phyloP scores from a whole-genome alignment of 371 early-diverging fungal species.

The Lichtheimia ramosa region DNA sequence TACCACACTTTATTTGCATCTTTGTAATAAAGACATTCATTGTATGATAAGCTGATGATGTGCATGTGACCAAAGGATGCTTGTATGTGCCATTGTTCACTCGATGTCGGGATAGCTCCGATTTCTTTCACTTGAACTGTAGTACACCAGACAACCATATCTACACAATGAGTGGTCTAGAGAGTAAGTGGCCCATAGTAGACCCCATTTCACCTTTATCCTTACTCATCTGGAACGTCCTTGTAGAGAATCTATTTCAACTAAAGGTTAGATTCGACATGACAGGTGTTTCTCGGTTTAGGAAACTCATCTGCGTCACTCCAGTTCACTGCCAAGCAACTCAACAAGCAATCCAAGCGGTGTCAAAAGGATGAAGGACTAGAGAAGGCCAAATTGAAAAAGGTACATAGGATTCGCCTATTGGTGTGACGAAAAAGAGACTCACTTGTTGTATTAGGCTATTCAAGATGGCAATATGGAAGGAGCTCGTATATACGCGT shows the following conservation, averaged over 20 bases:
- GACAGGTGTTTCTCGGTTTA: too few relatives aligned
- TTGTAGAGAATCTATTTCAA: conserved; percentile 12
- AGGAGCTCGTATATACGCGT: conserved; percentile 91
- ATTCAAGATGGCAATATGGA: conserved; percentile 93
- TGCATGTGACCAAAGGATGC: too few relatives aligned
- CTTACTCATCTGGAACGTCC: background rate
- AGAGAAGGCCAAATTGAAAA: conserved; percentile 88
- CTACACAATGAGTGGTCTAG: conserved; percentile 15
- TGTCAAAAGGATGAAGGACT: conserved; percentile 81
- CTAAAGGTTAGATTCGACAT: conserved; percentile 4
- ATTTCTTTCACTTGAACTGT: too few relatives aligned
- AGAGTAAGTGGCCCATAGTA: conserved; percentile 13
- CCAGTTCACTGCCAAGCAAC: conserved; percentile 91
- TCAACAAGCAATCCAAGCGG: conserved; percentile 84
- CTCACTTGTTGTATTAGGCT: conserved; percentile 49
- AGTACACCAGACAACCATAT: too few relatives aligned
- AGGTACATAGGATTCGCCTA: conserved; percentile 45
- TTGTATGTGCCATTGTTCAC: too few relatives aligned
- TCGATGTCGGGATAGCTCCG: too few relatives aligned
- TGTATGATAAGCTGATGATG: too few relatives aligned
- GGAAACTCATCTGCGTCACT: background rate
- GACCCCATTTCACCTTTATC: background rate
- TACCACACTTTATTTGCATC: too few relatives aligned
- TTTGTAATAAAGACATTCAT: too few relatives aligned
- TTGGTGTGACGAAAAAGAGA: background rate